A percentile compares a stretch with the other conserved stretches of the same genome.
phyloP scores from a whole-genome alignment of 2,329 filamentous ascomycete genomes.

The Calonectria naviculata region DNA sequence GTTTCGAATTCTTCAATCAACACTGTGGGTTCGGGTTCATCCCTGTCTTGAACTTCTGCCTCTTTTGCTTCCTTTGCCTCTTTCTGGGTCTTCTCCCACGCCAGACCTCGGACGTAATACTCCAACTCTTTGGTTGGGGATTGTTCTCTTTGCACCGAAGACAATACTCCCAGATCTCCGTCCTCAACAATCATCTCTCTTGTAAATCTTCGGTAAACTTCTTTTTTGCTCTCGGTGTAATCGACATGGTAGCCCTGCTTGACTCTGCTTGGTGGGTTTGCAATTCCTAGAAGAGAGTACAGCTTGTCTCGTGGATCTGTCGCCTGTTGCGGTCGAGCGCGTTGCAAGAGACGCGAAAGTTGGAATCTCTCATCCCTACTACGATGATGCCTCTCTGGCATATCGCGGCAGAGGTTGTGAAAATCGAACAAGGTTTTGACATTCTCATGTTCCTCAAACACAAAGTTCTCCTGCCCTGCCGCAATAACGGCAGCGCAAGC shows the following conservation, averaged over 20 bases:
- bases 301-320: background rate
- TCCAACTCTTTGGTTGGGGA: background rate
- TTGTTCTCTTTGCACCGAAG: background rate
- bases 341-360: background rate
- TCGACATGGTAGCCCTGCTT: background rate
- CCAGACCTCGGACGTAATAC: background rate
- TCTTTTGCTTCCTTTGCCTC: background rate
- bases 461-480: background rate
- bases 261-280: background rate
- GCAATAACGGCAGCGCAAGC: background rate
- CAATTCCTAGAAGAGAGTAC: background rate
- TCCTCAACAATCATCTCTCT: background rate
- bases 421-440: background rate
- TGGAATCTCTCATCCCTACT: background rate
- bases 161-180: background rate
- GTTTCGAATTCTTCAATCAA: too few species aligned
- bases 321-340: background rate
- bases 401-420: background rate
- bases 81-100: background rate
- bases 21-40: too few species aligned
- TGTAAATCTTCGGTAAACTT: background rate
- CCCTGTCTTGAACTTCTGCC: too few species aligned
- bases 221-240: background rate
- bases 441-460: background rate
- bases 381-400: background rate